Evolutionary conservation across 2,329 filamentous ascomycete genomes (phyloP).

Genomic region (Arthroderma uncinatum): DNA sequence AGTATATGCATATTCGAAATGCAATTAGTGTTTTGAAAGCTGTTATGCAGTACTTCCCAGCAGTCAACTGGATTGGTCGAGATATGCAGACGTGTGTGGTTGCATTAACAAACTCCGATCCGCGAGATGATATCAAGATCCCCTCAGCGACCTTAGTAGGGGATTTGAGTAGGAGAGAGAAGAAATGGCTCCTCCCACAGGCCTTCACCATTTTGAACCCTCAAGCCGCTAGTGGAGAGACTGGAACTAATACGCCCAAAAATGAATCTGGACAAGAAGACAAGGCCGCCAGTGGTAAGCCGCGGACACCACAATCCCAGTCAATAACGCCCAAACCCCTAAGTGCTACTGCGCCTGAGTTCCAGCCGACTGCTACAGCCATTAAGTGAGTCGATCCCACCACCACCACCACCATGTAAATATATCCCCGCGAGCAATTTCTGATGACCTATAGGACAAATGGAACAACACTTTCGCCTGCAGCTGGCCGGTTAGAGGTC

Average conservation of each 20-base stretch:
- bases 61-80: conserved; percentile 73
- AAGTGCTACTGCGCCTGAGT: conserved; percentile 34
- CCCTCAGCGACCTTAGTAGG: conserved; percentile 41
- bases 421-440: conserved; percentile 6
- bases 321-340: conserved; percentile 27
- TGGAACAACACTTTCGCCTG: conserved; percentile 19
- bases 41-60: conserved; percentile 72
- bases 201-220: conserved; percentile 32
- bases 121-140: conserved; percentile 40
- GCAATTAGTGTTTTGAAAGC: conserved; percentile 80
- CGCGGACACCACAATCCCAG: conserved; percentile 18
- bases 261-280: neutral
- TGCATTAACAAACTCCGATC: conserved; percentile 33
- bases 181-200: conserved; percentile 40
- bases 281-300: neutral
- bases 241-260: neutral
- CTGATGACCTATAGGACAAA: conserved; percentile 24
- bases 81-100: conserved; percentile 35
- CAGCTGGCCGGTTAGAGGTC: conserved; percentile 27
- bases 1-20: conserved; percentile 98
- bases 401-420: neutral
- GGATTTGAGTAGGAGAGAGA: conserved; percentile 38
- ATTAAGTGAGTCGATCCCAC: conserved; percentile 26
- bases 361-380: conserved; percentile 24
- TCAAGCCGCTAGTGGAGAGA: neutral